phyloP scores from a whole-genome alignment of 148 eudicot species.

The Rhododendron henanense region DNA sequence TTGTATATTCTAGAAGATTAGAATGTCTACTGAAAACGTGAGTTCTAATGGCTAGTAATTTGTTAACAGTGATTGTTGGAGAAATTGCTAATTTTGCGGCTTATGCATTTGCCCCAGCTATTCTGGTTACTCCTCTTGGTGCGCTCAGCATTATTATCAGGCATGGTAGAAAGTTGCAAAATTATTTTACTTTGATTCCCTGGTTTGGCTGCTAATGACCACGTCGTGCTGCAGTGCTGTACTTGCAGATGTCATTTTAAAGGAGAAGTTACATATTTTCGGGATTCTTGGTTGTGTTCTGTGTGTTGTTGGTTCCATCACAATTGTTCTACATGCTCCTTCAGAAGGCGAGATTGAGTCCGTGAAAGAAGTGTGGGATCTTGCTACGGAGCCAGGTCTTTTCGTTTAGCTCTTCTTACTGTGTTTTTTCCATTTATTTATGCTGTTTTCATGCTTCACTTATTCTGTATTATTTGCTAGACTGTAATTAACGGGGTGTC shows the following conservation, averaged over 20 bases:
- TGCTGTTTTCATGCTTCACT: neutral
- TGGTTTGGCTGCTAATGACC: constrained; percentile 21
- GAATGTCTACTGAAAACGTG: constrained; percentile 1
- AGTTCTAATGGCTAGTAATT: constrained; percentile 19
- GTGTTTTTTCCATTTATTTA: neutral
- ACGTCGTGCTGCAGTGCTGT: constrained; percentile 57
- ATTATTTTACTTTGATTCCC: constrained; percentile 1
- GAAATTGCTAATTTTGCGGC: constrained; percentile 88
- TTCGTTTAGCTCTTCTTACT: neutral
- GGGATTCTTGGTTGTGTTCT: constrained; percentile 76
- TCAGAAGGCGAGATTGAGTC: constrained; percentile 69
- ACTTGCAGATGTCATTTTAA: constrained; percentile 67
- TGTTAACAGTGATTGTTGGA: constrained; percentile 73
- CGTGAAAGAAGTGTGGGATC: constrained; percentile 72
- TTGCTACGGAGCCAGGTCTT: constrained; percentile 83
- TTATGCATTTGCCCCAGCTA: constrained; percentile 88
- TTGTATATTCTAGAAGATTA: neutral
- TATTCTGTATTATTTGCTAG: neutral
- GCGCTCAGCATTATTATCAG: constrained; percentile 86
- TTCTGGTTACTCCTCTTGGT: constrained; percentile 86
- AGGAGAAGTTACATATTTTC: constrained; percentile 68
- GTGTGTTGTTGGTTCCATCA: constrained; percentile 81
- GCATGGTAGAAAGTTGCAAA: constrained; percentile 17
- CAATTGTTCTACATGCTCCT: constrained; percentile 86
- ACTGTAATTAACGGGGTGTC: neutral